phyloP scores from a whole-genome alignment of 2,329 filamentous ascomycete species.

The Sporothrix sp. region DNA sequence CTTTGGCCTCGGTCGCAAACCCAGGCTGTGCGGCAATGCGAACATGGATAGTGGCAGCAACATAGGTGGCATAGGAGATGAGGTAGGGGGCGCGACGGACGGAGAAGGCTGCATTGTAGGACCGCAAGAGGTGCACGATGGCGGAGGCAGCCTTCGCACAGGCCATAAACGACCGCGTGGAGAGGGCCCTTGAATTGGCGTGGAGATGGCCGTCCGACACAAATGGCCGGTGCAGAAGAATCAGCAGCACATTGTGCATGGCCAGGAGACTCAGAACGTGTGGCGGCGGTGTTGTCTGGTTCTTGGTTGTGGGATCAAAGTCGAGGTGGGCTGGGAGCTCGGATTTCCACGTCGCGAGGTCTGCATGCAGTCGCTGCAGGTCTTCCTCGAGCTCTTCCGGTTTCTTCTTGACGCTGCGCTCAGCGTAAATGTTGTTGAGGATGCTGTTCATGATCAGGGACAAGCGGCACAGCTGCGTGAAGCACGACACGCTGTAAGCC shows the following conservation, averaged over 20 bases:
- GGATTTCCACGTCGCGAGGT: constrained; percentile 10
- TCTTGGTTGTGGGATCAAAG: not conserved
- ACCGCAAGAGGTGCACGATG: constrained; percentile 17
- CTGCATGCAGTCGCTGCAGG: constrained; percentile 5
- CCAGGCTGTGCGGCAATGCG: constrained; percentile 36
- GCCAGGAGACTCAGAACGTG: constrained; percentile 17
- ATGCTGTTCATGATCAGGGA: constrained; percentile 14
- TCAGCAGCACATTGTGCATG: constrained; percentile 27
- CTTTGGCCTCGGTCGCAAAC: constrained; percentile 5
- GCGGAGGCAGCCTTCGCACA: constrained; percentile 27
- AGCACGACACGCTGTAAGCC: constrained; percentile 14
- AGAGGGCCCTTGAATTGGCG: not conserved
- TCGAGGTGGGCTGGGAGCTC: constrained; percentile 8
- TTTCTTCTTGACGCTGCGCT: constrained; percentile 5
- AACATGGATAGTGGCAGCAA: constrained; percentile 42
- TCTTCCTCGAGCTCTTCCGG: not conserved
- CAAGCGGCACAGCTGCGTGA: constrained; percentile 13
- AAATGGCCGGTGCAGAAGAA: constrained; percentile 37
- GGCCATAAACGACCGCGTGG: constrained; percentile 13
- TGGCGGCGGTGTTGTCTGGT: constrained; percentile 1
- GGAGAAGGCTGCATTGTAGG: constrained; percentile 31
- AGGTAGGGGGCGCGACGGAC: constrained; percentile 39
- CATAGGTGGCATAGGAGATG: constrained; percentile 46
- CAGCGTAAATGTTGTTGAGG: constrained; percentile 12
- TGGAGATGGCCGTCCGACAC: constrained; percentile 17